Evolutionary conservation across 2,329 filamentous ascomycete genomes (phyloP).

Genomic region (Fusarium sp.): DNA sequence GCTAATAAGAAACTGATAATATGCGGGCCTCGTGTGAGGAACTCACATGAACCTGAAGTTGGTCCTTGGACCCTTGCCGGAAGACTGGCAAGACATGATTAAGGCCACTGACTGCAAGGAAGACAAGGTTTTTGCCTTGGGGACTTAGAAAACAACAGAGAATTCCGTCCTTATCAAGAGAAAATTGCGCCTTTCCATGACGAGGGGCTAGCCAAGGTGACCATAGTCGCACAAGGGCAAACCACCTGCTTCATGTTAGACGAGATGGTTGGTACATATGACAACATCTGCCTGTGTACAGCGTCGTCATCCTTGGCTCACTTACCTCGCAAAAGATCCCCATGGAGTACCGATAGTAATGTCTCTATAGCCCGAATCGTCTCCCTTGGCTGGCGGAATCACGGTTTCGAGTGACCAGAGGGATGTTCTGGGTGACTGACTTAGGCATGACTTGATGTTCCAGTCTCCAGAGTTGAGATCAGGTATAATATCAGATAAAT

Average conservation of each 20-base stretch:
- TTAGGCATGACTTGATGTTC: constrained; percentile 62
- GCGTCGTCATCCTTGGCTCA: background rate
- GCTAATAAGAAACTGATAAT: constrained; percentile 18
- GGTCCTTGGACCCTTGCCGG: constrained; percentile 70
- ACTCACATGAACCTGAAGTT: constrained; percentile 72
- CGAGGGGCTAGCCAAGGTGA: constrained; percentile 89
- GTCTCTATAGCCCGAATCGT: constrained; percentile 66
- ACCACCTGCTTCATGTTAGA: constrained; percentile 67
- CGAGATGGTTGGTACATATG: background rate
- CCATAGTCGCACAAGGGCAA: constrained; percentile 83
- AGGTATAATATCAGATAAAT: constrained; percentile 66
- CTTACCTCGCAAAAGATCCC: constrained; percentile 63
- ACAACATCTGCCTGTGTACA: background rate
- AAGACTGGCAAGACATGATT: constrained; percentile 77
- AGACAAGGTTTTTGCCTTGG: constrained; percentile 78
- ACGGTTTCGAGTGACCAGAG: constrained; percentile 74
- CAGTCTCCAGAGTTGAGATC: constrained; percentile 65
- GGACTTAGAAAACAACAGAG: constrained; percentile 80
- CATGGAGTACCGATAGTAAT: constrained; percentile 72
- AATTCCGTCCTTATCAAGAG: constrained; percentile 80
- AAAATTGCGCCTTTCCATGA: constrained; percentile 76
- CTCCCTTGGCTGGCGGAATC: constrained; percentile 66
- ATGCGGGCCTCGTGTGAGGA: background rate
- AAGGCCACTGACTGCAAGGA: constrained; percentile 81
- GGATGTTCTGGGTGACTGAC: constrained; percentile 75